phyloP scores from a whole-genome alignment of 495 filamentous ascomycete genomes.

The Penicillium daleae region DNA sequence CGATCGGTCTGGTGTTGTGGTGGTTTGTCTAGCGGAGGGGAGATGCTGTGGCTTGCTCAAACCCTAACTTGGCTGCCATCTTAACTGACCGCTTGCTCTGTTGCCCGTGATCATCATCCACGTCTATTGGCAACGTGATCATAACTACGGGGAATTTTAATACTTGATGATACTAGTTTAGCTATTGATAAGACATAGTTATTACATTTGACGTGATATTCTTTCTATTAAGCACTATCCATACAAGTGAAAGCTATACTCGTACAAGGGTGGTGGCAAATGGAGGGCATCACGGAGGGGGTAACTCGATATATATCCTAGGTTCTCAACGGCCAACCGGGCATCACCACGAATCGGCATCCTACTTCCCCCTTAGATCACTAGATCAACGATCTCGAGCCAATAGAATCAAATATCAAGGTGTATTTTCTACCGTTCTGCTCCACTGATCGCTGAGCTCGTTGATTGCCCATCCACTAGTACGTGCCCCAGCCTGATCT shows the following conservation, averaged over 20 bases:
- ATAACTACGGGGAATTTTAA: background rate
- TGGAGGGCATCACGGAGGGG: background rate
- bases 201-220: background rate
- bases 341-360: background rate
- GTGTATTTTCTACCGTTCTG: background rate
- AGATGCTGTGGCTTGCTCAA: background rate
- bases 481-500: slow-evolving; percentile 1
- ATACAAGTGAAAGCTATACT: background rate
- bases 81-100: slow-evolving; percentile 1
- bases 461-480: background rate
- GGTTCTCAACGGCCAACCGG: background rate
- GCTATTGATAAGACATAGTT: background rate
- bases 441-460: slow-evolving; percentile 7
- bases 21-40: background rate
- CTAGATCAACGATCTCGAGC: background rate
- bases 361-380: background rate
- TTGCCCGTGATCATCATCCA: slow-evolving; percentile 2
- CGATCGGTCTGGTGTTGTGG: background rate
- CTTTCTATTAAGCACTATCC: background rate
- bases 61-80: slow-evolving; percentile 9
- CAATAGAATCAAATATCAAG: background rate
- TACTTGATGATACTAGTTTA: background rate
- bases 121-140: background rate
- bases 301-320: slow-evolving; percentile 11
- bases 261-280: slow-evolving; percentile 3